phyloP scores from a whole-genome alignment of 2,329 filamentous ascomycete species.

The Sporothrix variecibatus region DNA sequence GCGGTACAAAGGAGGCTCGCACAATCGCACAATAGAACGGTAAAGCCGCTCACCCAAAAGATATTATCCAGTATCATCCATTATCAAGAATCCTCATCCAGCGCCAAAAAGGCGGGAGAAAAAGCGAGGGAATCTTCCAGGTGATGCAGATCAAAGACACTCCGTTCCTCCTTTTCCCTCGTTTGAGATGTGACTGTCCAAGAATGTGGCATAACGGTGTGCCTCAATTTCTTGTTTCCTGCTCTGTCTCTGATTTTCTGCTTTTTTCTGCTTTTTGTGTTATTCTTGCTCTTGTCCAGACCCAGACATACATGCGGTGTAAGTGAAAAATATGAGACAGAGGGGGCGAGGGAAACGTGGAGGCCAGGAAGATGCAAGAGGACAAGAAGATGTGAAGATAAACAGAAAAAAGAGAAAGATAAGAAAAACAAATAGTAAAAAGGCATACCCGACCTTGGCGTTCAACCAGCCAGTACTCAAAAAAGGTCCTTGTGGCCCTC shows the following conservation, averaged over 20 bases:
- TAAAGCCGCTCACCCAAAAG: neutral
- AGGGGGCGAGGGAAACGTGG: neutral
- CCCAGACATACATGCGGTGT: neutral
- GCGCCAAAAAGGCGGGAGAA: constrained; percentile 1
- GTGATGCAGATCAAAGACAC: neutral
- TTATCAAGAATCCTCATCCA: too few relatives aligned
- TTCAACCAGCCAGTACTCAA: neutral
- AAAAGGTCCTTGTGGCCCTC: neutral
- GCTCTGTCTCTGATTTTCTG: neutral
- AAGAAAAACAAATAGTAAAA: neutral
- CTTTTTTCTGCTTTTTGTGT: neutral
- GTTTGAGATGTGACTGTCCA: neutral
- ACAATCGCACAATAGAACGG: neutral
- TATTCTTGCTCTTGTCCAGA: neutral
- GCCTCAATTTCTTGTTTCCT: neutral
- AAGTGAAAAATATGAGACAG: neutral
- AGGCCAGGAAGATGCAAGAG: neutral
- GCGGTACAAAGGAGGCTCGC: neutral
- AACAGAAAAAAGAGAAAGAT: neutral
- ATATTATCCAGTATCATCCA: neutral
- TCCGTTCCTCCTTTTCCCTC: neutral
- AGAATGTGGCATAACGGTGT: too few relatives aligned
- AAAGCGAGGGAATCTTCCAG: neutral
- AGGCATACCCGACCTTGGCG: neutral
- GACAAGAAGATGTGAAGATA: neutral